These are phyloP conservation scores for Pythium grandisporangium DNA, from an alignment of 352 stramenopile species.

Conservation along the genomic window DNA sequence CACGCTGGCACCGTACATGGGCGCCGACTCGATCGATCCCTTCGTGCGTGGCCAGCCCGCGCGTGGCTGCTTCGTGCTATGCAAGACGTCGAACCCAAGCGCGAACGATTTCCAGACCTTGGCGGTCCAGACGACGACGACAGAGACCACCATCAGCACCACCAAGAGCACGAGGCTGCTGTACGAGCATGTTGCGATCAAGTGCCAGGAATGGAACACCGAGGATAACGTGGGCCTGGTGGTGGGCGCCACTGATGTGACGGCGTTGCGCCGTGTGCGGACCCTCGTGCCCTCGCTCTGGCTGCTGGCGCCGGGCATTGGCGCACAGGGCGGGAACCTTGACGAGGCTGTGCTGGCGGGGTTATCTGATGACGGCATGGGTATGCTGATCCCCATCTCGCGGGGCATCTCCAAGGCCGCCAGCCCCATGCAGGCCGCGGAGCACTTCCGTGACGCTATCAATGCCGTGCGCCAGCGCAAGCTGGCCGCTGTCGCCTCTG, in stretches of 20 bases:
- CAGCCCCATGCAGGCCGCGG: constrained; percentile 85
- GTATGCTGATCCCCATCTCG: constrained; percentile 95
- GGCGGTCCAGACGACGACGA: constrained; percentile 14
- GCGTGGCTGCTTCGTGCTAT: constrained; percentile 95
- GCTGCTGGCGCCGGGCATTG: constrained; percentile 97
- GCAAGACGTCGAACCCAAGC: constrained; percentile 98
- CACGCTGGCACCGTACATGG: constrained; percentile 98
- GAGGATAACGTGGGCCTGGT: constrained; percentile 94
- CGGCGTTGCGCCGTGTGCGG: constrained; percentile 84
- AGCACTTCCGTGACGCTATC: constrained; percentile 90
- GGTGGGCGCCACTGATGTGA: constrained; percentile 95
- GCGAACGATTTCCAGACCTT: constrained; percentile 95
- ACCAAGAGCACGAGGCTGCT: constrained; percentile 39
- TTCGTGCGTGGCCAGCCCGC: constrained; percentile 89
- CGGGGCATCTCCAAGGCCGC: constrained; percentile 92
- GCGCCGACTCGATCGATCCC: constrained; percentile 95
- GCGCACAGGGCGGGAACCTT: constrained; percentile 90
- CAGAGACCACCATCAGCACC: too few species aligned
- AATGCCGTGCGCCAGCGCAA: constrained; percentile 83
- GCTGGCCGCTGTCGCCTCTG: constrained; percentile 15
- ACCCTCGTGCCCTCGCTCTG: constrained; percentile 85
- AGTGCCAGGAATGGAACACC: constrained; percentile 85
- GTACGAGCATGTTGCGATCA: constrained; percentile 89
- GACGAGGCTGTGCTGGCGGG: constrained; percentile 81
- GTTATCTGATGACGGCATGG: constrained; percentile 80